A percentile compares a stretch with the other conserved stretches of the same genome.
These are phyloP conservation scores for Macrotyloma uniflorum DNA, from an alignment of 306 rosid genomes.

Conservation along the genomic window DNA sequence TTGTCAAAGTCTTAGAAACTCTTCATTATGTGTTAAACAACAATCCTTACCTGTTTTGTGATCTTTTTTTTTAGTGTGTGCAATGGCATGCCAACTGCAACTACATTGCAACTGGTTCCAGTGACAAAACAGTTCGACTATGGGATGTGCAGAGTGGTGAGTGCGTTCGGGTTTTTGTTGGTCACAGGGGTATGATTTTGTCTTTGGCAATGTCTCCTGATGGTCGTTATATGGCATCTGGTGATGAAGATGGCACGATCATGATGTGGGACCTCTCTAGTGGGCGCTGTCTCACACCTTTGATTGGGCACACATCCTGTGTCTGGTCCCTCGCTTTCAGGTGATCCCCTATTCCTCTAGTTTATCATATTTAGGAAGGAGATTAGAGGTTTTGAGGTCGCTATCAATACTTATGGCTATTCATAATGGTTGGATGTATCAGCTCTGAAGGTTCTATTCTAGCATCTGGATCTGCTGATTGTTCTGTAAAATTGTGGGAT, in stretches of 20 bases:
- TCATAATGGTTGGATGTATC: slow-evolving; percentile 37
- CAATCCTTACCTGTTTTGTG: slow-evolving; percentile 22
- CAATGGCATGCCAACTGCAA: slow-evolving; percentile 99
- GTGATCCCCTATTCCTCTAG: slow-evolving; percentile 39
- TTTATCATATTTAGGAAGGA: not conserved
- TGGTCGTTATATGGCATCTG: slow-evolving; percentile 94
- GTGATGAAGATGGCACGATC: slow-evolving; percentile 93
- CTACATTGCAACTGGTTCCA: slow-evolving; percentile 96
- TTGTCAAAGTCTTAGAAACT: not conserved
- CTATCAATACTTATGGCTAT: not conserved
- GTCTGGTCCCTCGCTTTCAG: slow-evolving; percentile 96
- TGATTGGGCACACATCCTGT: slow-evolving; percentile 89
- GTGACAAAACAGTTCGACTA: slow-evolving; percentile 92
- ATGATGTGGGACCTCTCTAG: slow-evolving; percentile 99
- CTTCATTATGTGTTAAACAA: not conserved
- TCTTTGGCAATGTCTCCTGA: slow-evolving; percentile 95
- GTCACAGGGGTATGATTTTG: slow-evolving; percentile 94
- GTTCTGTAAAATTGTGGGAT: slow-evolving; percentile 96
- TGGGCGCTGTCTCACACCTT: slow-evolving; percentile 83
- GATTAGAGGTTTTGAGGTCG: not conserved
- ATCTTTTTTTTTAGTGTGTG: slow-evolving; percentile 61
- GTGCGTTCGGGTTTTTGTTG: slow-evolving; percentile 93
- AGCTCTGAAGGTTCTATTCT: slow-evolving; percentile 93
- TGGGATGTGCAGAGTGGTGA: slow-evolving; percentile 98
- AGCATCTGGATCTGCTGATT: slow-evolving; percentile 97